Evolutionary conservation across 306 rosid species (phyloP), one percentile per base, ranked within the genome.

Genomic region (Herpetospermum pedunculosum): DNA sequence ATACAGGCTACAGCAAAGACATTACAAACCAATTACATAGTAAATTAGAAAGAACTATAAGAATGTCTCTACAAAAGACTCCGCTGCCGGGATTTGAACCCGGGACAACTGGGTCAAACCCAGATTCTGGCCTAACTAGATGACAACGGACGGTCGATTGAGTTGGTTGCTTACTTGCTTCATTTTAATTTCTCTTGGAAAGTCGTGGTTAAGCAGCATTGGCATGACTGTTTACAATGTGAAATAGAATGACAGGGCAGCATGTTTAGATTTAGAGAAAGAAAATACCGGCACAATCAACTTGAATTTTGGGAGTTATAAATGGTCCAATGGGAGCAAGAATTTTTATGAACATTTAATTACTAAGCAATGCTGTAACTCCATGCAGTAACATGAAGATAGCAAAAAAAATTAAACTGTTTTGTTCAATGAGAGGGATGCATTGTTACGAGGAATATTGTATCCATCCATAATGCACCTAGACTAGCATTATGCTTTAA

Each of bases 71-170:
- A 68, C 49, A 68, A 70, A 57, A 74, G 64, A 73, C 59, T 79
- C 87, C 62, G 62, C 77, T 82, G 84, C 86, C 75, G 73, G 87
- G 90, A 88, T 82, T 85, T 84, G 94, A 88, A 90, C 90, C 87
- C 79, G 37, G 88, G 86, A 85, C 79, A 85, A 84, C 81, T 83
- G 85, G 86, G 82, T 35, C 49, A 70, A 74, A 81, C 88, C 90
- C 87, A 86, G 87, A 75, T 85, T 84, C 83, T 83, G 83, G 80
- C 92, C 83, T 25, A 81, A 80, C 84, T 82, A 85, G 88, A 90
- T 80, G 87, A 84, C 88, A 84, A 81, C 79, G 48, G 88, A 80
- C 23, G 8, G 26, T 70, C 25, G 2, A 46, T 25, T 28, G 8
- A 21, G 34, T 65, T 70, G 23, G 58, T 73, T 54, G 67, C 4